Conservation (phyloP, 1,139 yeast genomes). For the Hyphopichia burtonii region DNA sequence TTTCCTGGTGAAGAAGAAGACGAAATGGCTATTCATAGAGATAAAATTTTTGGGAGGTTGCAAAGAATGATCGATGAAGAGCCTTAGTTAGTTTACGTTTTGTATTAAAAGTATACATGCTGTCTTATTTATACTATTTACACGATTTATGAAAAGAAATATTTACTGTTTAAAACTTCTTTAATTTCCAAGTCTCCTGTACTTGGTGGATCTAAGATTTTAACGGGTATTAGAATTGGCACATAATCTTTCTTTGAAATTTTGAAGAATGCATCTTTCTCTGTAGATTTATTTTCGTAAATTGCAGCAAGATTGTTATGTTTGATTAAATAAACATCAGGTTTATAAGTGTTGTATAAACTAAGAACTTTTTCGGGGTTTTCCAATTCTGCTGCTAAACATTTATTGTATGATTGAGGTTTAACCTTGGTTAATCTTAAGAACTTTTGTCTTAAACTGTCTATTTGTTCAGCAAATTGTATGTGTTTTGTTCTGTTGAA, state of each 20-base stretch:
- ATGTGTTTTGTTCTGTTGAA: constrained; percentile 17
- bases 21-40: constrained; percentile 62
- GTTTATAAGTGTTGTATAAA: constrained; percentile 18
- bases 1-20: constrained; percentile 57
- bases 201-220: constrained; percentile 26
- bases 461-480: constrained; percentile 16
- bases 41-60: constrained; percentile 55
- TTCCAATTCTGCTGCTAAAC: background rate
- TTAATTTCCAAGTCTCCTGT: constrained; percentile 34
- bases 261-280: background rate
- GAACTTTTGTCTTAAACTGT: constrained; percentile 10
- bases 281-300: constrained; percentile 7
- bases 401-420: background rate
- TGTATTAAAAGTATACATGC: too few relatives aligned
- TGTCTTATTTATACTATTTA: too few relatives aligned
- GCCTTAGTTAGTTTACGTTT: background rate
- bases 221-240: constrained; percentile 22
- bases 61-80: constrained; percentile 44
- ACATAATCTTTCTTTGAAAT: constrained; percentile 1
- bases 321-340: constrained; percentile 18
- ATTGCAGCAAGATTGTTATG: constrained; percentile 3
- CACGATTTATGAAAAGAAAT: constrained; percentile 33
- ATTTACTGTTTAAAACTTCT: constrained; percentile 32
- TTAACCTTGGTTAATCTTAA: background rate
- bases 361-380: constrained; percentile 1